Conservation (phyloP, 2,329 filamentous ascomycete genomes). For the Geosmithia morbida region DNA sequence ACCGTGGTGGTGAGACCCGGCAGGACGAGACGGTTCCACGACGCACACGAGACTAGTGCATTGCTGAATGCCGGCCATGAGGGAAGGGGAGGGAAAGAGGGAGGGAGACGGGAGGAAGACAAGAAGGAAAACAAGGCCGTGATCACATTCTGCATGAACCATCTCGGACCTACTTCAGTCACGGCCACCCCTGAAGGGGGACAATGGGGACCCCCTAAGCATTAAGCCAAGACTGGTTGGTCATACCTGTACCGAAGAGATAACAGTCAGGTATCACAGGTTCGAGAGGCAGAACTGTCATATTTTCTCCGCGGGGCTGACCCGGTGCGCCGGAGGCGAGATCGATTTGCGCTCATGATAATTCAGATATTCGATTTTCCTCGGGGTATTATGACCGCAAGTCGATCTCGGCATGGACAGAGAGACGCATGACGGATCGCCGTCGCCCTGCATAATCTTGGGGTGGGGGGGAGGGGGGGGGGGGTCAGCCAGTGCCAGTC, state of each 20-base stretch:
- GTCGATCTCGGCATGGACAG: not conserved
- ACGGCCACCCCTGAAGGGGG: not conserved
- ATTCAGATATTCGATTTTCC: not conserved
- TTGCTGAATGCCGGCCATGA: not conserved
- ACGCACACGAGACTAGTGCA: not conserved
- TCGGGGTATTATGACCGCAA: not conserved
- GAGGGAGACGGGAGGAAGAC: not conserved
- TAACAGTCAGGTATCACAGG: too few species aligned
- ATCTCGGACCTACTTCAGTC: not conserved
- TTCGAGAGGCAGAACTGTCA: too few species aligned
- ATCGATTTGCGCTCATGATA: not conserved
- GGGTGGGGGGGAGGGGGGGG: too few species aligned
- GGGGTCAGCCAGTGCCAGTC: not conserved
- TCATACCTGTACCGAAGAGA: too few species aligned
- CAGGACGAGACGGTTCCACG: not conserved
- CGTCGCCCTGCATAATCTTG: not conserved
- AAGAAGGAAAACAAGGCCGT: not conserved
- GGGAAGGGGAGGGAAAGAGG: not conserved
- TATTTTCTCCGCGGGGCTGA: too few species aligned
- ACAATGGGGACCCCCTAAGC: too few species aligned
- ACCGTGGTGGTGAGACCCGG: not conserved
- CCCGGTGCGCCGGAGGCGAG: not conserved
- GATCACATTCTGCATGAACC: not conserved
- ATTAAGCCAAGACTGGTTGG: too few species aligned
- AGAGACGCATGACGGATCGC: not conserved